phyloP scores from a whole-genome alignment of 768 basidiomycete genomes.

The Cystobasidiopsis lactophilus region DNA sequence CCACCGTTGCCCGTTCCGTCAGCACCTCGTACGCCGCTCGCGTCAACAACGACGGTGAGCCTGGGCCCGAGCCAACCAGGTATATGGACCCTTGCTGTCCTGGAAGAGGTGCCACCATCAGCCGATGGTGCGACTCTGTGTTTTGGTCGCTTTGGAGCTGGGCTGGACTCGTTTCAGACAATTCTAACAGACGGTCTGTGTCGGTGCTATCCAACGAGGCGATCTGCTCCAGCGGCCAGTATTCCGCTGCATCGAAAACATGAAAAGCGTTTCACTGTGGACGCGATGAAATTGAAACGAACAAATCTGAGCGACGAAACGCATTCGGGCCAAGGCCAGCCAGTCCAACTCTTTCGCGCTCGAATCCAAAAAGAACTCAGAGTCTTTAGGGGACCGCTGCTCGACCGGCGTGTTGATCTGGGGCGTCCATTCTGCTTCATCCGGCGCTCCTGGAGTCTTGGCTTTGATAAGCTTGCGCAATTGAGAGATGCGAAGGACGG shows the following conservation, averaged over 20 bases:
- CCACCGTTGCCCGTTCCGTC: slow-evolving; percentile 56
- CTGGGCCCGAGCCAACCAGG: slow-evolving; percentile 84
- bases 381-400: slow-evolving; percentile 20
- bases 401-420: slow-evolving; percentile 28
- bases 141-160: background rate
- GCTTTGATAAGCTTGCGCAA: slow-evolving; percentile 37
- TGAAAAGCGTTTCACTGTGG: background rate
- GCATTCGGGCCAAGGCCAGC: slow-evolving; percentile 37
- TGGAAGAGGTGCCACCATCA: background rate
- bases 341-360: background rate
- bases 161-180: background rate
- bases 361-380: background rate
- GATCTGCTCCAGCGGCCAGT: slow-evolving; percentile 66
- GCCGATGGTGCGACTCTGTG: background rate
- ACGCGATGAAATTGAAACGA: background rate
- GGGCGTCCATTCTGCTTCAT: slow-evolving; percentile 4
- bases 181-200: background rate
- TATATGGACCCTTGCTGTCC: slow-evolving; percentile 44
- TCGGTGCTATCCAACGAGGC: slow-evolving; percentile 34
- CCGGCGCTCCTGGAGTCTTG: slow-evolving; percentile 28
- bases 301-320: slow-evolving; percentile 85
- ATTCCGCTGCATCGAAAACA: slow-evolving; percentile 33
- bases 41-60: slow-evolving; percentile 79
- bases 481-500: slow-evolving; percentile 48
- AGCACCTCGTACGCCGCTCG: slow-evolving; percentile 61